Conservation (phyloP, 2,329 filamentous ascomycete genomes). For the Albifimbria verrucaria region DNA sequence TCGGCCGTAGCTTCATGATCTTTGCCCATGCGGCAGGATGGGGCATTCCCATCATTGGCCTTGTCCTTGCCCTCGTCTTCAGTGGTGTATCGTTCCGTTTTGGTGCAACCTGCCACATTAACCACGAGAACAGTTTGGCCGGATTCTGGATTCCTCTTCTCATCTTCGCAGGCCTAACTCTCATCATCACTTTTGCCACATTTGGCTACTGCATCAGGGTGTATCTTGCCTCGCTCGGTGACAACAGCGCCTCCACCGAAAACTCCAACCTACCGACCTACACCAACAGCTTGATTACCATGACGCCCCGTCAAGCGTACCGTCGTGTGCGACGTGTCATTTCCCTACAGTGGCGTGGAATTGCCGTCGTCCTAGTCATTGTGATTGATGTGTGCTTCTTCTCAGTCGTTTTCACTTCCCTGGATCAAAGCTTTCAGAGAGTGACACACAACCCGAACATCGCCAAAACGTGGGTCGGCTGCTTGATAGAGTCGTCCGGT, state of each 20-base stretch:
- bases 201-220: constrained; percentile 94
- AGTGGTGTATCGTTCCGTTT: constrained; percentile 95
- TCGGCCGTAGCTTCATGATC: constrained; percentile 88
- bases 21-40: constrained; percentile 76
- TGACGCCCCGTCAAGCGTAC: constrained; percentile 84
- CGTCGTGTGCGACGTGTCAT: constrained; percentile 82
- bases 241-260: constrained; percentile 67
- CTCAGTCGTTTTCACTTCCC: constrained; percentile 82
- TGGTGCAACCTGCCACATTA: constrained; percentile 89
- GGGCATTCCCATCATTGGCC: constrained; percentile 74
- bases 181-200: constrained; percentile 79
- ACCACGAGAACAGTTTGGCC: constrained; percentile 77
- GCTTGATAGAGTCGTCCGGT: constrained; percentile 53
- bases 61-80: constrained; percentile 72
- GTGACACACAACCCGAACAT: constrained; percentile 50
- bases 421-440: constrained; percentile 69
- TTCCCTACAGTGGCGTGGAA: constrained; percentile 90
- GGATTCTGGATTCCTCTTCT: constrained; percentile 90
- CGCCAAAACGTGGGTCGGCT: constrained; percentile 65
- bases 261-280: constrained; percentile 69
- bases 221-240: constrained; percentile 79
- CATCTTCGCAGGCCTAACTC: constrained; percentile 70
- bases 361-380: constrained; percentile 85
- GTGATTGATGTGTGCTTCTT: constrained; percentile 92
- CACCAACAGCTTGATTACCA: constrained; percentile 68